A percentile compares a stretch with the other conserved stretches of the same genome.
These are phyloP conservation scores for Gypsophila paniculata DNA, from an alignment of 179 eudicot species.

Conservation along the genomic window DNA sequence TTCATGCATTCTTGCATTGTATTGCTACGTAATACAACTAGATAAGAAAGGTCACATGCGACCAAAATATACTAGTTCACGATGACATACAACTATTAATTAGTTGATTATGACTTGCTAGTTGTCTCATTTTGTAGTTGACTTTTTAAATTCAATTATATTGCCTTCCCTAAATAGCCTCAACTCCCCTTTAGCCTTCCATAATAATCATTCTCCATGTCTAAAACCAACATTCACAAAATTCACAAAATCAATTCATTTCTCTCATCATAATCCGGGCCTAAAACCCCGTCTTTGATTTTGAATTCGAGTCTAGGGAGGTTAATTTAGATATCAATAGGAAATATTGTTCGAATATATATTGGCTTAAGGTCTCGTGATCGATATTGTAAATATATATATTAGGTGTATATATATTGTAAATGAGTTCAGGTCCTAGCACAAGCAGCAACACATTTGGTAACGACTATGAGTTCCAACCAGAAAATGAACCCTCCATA, in stretches of 20 bases:
- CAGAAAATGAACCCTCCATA: constrained; percentile 23
- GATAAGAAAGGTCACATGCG: too few relatives aligned
- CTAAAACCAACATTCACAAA: constrained; percentile 17
- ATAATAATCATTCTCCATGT: constrained; percentile 23
- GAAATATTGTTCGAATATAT: background rate
- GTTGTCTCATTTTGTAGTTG: constrained; percentile 30
- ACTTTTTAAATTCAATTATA: constrained; percentile 26
- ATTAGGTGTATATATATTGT: too few relatives aligned
- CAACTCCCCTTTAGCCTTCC: background rate
- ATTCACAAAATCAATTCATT: background rate
- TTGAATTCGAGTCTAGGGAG: background rate
- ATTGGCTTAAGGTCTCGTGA: too few relatives aligned
- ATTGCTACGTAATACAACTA: too few relatives aligned
- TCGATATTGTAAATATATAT: too few relatives aligned
- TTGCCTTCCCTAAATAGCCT: constrained; percentile 23
- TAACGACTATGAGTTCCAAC: constrained; percentile 25
- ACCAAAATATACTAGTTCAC: too few relatives aligned
- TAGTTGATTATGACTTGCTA: constrained; percentile 5
- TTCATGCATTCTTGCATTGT: too few relatives aligned
- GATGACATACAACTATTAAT: too few relatives aligned
- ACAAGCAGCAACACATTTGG: constrained; percentile 21
- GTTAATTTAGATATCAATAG: background rate
- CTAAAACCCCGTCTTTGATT: background rate
- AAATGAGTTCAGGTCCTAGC: background rate
- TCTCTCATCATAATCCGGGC: background rate